phyloP scores from a whole-genome alignment of 176 grass and related monocot species.

The Carex myosuroides region DNA sequence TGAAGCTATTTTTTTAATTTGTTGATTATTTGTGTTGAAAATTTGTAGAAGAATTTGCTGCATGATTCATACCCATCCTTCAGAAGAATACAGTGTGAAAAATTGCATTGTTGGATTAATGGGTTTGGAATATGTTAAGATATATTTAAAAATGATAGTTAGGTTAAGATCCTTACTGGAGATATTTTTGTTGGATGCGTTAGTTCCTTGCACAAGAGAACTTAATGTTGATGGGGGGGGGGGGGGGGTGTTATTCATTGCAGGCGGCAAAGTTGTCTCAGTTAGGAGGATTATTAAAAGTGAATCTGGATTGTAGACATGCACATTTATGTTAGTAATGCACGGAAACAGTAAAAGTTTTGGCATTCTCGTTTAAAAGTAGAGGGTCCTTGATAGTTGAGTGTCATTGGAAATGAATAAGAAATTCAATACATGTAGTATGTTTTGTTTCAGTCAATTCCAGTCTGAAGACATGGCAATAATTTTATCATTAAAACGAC shows the following conservation, averaged over 20 bases:
- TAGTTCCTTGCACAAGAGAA: background rate
- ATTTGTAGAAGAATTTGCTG: no score
- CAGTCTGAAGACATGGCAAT: background rate
- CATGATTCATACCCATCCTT: no score
- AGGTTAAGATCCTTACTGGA: background rate
- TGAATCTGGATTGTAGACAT: background rate
- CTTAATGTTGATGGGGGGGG: background rate
- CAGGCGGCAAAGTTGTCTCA: background rate
- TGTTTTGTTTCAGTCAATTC: background rate
- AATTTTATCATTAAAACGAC: background rate
- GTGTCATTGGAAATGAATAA: background rate
- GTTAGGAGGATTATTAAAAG: background rate
- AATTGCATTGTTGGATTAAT: no score
- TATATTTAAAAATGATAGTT: background rate
- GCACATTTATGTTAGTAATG: background rate
- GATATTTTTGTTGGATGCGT: background rate
- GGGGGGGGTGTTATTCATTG: background rate
- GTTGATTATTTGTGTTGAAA: background rate
- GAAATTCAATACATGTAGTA: background rate
- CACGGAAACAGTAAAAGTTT: background rate
- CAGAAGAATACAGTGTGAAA: no score
- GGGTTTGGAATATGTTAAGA: no score
- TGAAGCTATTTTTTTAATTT: background rate
- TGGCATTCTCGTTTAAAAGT: background rate
- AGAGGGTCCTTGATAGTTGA: background rate